Percentiles rank a stretch among this genome's conserved stretches.
These are phyloP conservation scores for Stagonosporopsis rhizophila DNA, from an alignment of 2,329 filamentous ascomycete genomes.

Conservation along the genomic window DNA sequence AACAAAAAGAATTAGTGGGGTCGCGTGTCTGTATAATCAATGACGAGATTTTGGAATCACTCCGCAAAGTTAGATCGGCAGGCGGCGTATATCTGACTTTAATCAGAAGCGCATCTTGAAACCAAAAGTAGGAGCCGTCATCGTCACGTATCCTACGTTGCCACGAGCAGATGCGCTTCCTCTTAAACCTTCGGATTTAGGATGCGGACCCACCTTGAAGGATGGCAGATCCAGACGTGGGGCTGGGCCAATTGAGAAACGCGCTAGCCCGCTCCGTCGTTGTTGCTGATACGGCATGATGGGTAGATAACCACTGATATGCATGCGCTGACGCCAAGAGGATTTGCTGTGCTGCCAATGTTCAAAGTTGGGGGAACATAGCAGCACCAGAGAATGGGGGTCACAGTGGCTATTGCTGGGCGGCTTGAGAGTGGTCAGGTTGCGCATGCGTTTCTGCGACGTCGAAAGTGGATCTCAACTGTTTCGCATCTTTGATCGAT, in stretches of 20 bases:
- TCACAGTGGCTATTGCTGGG: neutral
- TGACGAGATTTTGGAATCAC: neutral
- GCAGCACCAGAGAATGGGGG: slow-evolving; percentile 22
- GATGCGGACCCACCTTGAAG: slow-evolving; percentile 19
- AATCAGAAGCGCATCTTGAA: slow-evolving; percentile 22
- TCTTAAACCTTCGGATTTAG: slow-evolving; percentile 32
- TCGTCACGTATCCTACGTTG: slow-evolving; percentile 22
- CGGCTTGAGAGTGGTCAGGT: neutral
- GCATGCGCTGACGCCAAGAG: slow-evolving; percentile 20
- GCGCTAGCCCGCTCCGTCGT: slow-evolving; percentile 28
- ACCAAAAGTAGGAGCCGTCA: slow-evolving; percentile 29
- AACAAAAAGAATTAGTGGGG: slow-evolving; percentile 2
- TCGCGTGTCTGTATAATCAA: neutral
- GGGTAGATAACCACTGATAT: slow-evolving; percentile 9
- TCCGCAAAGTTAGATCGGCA: neutral
- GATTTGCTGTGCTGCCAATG: slow-evolving; percentile 23
- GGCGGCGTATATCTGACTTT: neutral
- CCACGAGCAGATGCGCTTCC: slow-evolving; percentile 21
- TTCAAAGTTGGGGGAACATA: slow-evolving; percentile 25
- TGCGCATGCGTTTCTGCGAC: neutral
- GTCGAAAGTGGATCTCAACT: neutral
- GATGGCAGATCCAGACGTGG: slow-evolving; percentile 30
- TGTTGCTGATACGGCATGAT: slow-evolving; percentile 8
- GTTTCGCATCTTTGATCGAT: neutral
- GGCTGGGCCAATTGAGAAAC: slow-evolving; percentile 31